Base-by-base conservation (phyloP, 106 monocot genomes). In the Dendrobium officinale region DNA sequence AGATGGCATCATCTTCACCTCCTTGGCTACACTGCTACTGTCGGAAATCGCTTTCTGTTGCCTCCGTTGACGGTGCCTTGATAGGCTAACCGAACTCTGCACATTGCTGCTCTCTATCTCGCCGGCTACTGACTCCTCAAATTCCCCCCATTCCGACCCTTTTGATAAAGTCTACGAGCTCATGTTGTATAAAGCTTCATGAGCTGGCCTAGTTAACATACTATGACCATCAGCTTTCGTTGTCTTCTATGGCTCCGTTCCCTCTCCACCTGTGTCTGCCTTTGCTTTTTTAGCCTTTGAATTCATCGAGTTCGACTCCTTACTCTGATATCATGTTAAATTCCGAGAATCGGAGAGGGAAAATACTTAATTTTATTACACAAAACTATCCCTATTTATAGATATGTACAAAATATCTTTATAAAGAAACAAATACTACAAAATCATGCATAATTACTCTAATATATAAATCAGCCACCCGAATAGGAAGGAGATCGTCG, bases 51-150 rank as follows among this genome's bases (percentile, higher is more conserved):
- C 22, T 31, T 77, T 79, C 19, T 79, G 70, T 33, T 82, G 29
- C 37, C 64, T 44, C 4, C 79, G 54, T 0, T 77, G 45, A 6
- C 79, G 68, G 77, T 87, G 88, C 1, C 81, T 78, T 13, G 88
- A 88, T 9, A 92, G 88, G 77, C 89, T 94, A 2, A 83, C 91
- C 5, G 95, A 99, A 87, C 98, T 99, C 84, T 98, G 95, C 29
- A 89, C 96, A 78, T 93, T 92, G 86, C 92, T 92, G 81, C 75
- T 90, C 78, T 85, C 88, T 78, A 78, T 89, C 74, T 49, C 59
- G 27, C 75, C 73, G 37, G 89, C 88, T 68, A 84, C 88, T 75
- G 91, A 87, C 87, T 88, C 91, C 40, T 89, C 87, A n/a, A 89
- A 91, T 61, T 83, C 82, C 3, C 5, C 86, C 81, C 74, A 58